Percentiles rank a stretch among this genome's conserved stretches.
These are phyloP conservation scores for Magnolia kwangsiensis DNA, from an alignment of 164 flowering plant genomes.

Conservation along the genomic window DNA sequence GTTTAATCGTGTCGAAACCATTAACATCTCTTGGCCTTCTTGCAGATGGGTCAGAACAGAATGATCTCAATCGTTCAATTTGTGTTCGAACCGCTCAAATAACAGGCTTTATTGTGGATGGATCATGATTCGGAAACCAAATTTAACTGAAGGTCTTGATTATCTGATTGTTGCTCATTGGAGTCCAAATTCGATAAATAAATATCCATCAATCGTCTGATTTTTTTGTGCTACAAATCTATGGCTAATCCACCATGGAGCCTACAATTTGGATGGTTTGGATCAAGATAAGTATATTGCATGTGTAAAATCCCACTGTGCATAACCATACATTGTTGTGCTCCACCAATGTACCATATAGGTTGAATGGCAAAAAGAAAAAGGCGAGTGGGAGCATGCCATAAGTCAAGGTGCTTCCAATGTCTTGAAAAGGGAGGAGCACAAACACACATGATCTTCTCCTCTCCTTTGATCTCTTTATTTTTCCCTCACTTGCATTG, in stretches of 20 bases:
- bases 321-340: not conserved
- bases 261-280: not conserved
- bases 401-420: constrained; percentile 32
- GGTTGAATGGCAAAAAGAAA: constrained; percentile 20
- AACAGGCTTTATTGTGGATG: too few species aligned
- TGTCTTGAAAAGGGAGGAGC: constrained; percentile 37
- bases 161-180: too few species aligned
- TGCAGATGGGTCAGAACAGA: too few species aligned
- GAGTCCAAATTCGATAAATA: too few species aligned
- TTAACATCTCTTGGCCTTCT: too few species aligned
- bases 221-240: not conserved
- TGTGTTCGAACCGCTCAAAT: too few species aligned
- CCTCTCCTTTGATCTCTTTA: constrained; percentile 4
- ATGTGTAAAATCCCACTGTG: not conserved
- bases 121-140: too few species aligned
- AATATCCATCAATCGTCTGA: not conserved
- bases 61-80: too few species aligned
- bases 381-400: constrained; percentile 4
- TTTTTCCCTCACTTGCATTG: constrained; percentile 2
- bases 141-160: too few species aligned
- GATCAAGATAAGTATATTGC: not conserved
- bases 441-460: constrained; percentile 28
- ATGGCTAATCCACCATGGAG: not conserved
- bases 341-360: constrained; percentile 12
- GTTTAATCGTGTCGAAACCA: not conserved